A percentile compares a stretch with the other conserved stretches of the same genome.
Conservation (phyloP, 768 basidiomycete genomes). For the Xerocomellus dryophilus region DNA sequence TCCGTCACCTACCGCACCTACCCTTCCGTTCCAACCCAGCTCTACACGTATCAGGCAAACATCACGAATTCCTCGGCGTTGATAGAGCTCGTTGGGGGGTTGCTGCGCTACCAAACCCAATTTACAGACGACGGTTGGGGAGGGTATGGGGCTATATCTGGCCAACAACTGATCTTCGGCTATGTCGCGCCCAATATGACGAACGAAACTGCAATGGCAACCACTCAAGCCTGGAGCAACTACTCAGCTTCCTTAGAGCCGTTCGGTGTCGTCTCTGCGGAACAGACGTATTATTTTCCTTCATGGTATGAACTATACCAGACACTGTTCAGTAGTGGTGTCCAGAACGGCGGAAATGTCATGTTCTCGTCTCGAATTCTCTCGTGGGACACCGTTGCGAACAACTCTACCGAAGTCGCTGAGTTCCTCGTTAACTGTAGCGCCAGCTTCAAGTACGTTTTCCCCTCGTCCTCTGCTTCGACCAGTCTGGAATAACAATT, state of each 20-base stretch:
- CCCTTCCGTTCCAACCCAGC: no score
- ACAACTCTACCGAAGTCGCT: neutral
- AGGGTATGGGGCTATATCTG: constrained; percentile 30
- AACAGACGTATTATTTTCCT: neutral
- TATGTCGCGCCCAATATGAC: constrained; percentile 38
- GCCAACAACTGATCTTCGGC: constrained; percentile 9
- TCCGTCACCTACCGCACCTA: no score
- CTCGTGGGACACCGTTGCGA: constrained; percentile 9
- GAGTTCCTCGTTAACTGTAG: constrained; percentile 5
- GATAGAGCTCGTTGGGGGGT: no score
- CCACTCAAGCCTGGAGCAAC: constrained; percentile 34
- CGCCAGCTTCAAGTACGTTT: constrained; percentile 5
- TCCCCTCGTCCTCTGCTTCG: neutral
- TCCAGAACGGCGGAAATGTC: neutral
- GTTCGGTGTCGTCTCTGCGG: constrained; percentile 1
- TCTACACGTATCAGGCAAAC: no score
- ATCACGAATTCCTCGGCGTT: no score
- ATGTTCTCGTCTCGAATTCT: constrained; percentile 10
- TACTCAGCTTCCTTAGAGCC: constrained; percentile 14
- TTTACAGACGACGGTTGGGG: constrained; percentile 45
- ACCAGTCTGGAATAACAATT: neutral
- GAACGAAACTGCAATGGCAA: constrained; percentile 33
- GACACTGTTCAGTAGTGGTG: neutral
- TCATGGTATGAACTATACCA: constrained; percentile 9
- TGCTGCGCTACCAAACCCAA: constrained; percentile 23